Conservation (phyloP, 2,329 filamentous ascomycete genomes). For the Endothia cerciana region DNA sequence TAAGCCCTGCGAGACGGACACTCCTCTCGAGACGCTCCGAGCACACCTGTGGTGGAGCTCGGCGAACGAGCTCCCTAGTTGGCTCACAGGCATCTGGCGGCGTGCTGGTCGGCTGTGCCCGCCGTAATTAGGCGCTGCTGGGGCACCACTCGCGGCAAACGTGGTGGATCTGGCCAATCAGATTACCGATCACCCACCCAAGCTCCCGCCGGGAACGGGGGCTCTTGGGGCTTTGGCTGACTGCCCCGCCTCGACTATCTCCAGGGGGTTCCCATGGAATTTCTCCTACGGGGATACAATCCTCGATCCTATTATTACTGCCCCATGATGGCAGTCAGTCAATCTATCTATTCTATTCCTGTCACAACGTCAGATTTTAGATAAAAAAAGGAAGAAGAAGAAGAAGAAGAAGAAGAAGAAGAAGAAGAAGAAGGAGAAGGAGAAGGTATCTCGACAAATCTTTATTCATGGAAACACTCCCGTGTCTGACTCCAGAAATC, state of each 20-base stretch:
- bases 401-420: background rate
- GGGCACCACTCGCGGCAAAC: slow-evolving; percentile 3
- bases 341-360: background rate
- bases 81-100: too few species aligned
- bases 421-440: background rate
- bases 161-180: background rate
- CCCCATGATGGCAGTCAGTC: too few species aligned
- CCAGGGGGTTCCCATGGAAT: background rate
- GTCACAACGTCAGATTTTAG: slow-evolving; percentile 3
- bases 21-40: background rate
- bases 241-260: background rate
- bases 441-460: background rate
- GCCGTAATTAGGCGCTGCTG: background rate
- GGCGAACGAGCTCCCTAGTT: too few species aligned
- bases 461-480: background rate
- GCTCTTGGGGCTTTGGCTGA: background rate
- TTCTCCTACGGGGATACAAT: background rate
- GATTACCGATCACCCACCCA: background rate
- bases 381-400: background rate
- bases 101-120: background rate
- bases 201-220: background rate
- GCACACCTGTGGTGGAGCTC: too few species aligned
- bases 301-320: background rate
- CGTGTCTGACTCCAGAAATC: background rate
- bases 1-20: background rate